phyloP scores from a whole-genome alignment of 257 asterid genomes.

The Capsicum chinense region DNA sequence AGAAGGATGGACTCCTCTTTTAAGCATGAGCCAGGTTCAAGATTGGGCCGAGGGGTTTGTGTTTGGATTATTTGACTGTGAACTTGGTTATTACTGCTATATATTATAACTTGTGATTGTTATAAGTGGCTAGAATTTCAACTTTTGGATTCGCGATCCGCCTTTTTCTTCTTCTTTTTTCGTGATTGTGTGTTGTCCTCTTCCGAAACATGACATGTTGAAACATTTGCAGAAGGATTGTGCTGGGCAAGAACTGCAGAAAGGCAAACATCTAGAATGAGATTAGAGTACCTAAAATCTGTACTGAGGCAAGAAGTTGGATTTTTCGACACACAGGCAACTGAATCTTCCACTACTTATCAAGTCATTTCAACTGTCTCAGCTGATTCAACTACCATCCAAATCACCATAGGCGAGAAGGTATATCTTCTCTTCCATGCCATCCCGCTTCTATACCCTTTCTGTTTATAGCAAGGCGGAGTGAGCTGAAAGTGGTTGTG shows the following conservation, averaged over 20 bases:
- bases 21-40: not conserved
- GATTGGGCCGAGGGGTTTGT: no score
- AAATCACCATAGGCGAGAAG: conserved; percentile 80
- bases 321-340: conserved; percentile 75
- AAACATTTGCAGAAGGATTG: conserved; percentile 61
- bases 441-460: no score
- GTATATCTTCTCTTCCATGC: conserved; percentile 30
- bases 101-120: not conserved
- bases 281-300: conserved; percentile 85
- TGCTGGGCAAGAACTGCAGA: conserved; percentile 97
- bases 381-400: conserved; percentile 70
- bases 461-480: no score
- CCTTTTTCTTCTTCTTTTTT: not conserved
- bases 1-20: not conserved
- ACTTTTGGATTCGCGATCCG: not conserved
- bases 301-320: conserved; percentile 81
- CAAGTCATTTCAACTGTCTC: conserved; percentile 75
- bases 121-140: not conserved
- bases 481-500: no score
- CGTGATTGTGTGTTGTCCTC: not conserved
- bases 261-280: conserved; percentile 83
- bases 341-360: conserved; percentile 72
- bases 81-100: not conserved
- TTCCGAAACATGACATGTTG: conserved; percentile 10
- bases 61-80: not conserved